phyloP scores from a whole-genome alignment of 306 rosid species.

The Vicia villosa region DNA sequence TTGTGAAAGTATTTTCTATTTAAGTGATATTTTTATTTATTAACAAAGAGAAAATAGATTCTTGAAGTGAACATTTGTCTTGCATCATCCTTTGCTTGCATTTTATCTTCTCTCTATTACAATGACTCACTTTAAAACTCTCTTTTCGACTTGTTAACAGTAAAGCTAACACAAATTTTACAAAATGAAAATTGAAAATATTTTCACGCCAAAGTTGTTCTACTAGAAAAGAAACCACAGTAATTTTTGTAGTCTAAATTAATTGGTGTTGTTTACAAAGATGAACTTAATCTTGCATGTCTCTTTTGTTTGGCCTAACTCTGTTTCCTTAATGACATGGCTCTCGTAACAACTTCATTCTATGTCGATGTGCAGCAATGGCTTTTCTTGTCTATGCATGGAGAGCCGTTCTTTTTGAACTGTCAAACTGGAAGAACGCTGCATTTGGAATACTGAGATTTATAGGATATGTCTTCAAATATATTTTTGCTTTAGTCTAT shows the following conservation, averaged over 20 bases:
- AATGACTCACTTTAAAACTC: too few species aligned
- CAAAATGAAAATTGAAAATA: too few species aligned
- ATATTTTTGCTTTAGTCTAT: slow-evolving; percentile 58
- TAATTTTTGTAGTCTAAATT: neutral
- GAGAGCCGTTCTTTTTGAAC: slow-evolving; percentile 88
- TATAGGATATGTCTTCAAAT: slow-evolving; percentile 58
- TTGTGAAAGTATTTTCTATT: too few species aligned
- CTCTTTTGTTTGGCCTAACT: neutral
- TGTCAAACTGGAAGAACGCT: slow-evolving; percentile 74
- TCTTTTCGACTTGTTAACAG: too few species aligned
- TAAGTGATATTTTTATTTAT: too few species aligned
- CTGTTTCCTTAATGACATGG: neutral
- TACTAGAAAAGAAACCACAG: neutral
- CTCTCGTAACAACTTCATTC: slow-evolving; percentile 28
- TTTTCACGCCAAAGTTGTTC: neutral
- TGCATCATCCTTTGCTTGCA: too few species aligned
- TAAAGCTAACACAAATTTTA: too few species aligned
- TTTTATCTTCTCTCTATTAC: too few species aligned
- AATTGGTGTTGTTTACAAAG: slow-evolving; percentile 27
- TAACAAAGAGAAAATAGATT: too few species aligned
- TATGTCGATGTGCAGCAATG: slow-evolving; percentile 54
- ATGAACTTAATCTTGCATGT: slow-evolving; percentile 1
- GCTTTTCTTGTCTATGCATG: slow-evolving; percentile 86
- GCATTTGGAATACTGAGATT: slow-evolving; percentile 52
- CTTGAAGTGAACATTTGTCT: too few species aligned